These are phyloP conservation scores for Macrotyloma uniflorum DNA, from an alignment of 306 rosid species.

Conservation along the genomic window DNA sequence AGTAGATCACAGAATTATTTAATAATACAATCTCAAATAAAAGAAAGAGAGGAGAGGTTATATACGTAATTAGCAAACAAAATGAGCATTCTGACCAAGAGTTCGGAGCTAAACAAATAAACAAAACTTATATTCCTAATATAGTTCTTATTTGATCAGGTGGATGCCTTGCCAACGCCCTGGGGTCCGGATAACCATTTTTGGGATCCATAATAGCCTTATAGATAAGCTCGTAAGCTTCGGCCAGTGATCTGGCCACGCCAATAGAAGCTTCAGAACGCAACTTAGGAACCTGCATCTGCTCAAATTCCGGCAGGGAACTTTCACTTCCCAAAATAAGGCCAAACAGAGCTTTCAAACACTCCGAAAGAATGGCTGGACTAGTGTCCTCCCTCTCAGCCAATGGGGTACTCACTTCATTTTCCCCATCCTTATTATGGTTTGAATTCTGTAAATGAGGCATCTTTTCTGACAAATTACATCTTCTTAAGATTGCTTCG, in stretches of 20 bases:
- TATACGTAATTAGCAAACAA: slow-evolving; percentile 30
- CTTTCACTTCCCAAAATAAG: slow-evolving; percentile 87
- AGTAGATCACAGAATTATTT: slow-evolving; percentile 17
- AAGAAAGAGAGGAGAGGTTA: slow-evolving; percentile 7
- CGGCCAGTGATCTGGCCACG: slow-evolving; percentile 81
- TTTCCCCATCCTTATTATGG: slow-evolving; percentile 43
- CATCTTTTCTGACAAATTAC: slow-evolving; percentile 82
- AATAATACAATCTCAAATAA: slow-evolving; percentile 25
- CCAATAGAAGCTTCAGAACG: slow-evolving; percentile 87
- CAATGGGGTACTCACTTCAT: slow-evolving; percentile 54
- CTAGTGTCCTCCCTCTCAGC: slow-evolving; percentile 77
- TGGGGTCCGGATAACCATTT: slow-evolving; percentile 85
- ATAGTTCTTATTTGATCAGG: slow-evolving; percentile 98
- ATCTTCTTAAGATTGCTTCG: slow-evolving; percentile 68
- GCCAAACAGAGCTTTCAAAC: slow-evolving; percentile 83
- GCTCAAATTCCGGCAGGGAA: slow-evolving; percentile 92
- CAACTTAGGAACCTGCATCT: slow-evolving; percentile 87
- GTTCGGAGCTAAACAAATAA: slow-evolving; percentile 16
- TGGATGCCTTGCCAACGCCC: slow-evolving; percentile 95
- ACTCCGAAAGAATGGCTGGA: slow-evolving; percentile 69
- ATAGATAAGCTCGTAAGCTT: slow-evolving; percentile 79
- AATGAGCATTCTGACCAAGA: background rate
- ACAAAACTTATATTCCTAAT: slow-evolving; percentile 70
- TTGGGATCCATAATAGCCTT: slow-evolving; percentile 83
- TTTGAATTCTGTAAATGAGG: slow-evolving; percentile 52